Base-by-base conservation (phyloP, 345 rosid genomes). In the Leavenworthia alabamica region DNA sequence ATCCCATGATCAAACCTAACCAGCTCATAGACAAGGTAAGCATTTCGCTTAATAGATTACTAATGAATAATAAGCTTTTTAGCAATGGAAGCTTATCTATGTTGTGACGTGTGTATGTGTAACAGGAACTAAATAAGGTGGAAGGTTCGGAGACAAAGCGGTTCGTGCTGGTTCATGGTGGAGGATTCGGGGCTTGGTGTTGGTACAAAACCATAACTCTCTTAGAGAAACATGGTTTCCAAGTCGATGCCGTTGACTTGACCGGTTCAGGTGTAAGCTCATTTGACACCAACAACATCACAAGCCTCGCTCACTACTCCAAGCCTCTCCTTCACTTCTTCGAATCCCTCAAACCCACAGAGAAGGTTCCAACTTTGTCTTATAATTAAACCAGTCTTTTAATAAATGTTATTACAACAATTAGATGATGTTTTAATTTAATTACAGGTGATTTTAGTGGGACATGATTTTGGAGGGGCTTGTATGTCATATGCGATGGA, bases 381-480 rank as follows among this genome's bases (percentile, higher is more conserved):
- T 17, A 11, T 32, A 32, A n/a, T n/a, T n/a, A 52, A 11, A 20
- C 14, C 24, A 31, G 9, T 6, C 5, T 53, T 19, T 3, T n/a
- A 1, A 1, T 0, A 17, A 19, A 13, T n/a, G 28, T 5, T 29
- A 8, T 1, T 4, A 37, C 29, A 31, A 20, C 22, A 15, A 16
- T 8, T 54, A 40, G 32, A 20, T 13, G 1, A 52, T 64, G 51
- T 20, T 50, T 19, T 26, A 7, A 15, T 4, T 4, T 15, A 39
- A 56, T 14, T 37, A 23, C 80, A 93, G 99, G 96, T 86, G 62
- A 80, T 89, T 49, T 64, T 93, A 80, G 99, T 82, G 28, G 99
- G 97, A 3, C 97, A 93, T 61, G 97, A 93, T 81, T 83, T 93
- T 78, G 99, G 99, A 45, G 99, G 97, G 19, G 80, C 95, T 19